Base-by-base conservation (phyloP, 352 stramenopile genomes). In the Blastocystis sp. region DNA sequence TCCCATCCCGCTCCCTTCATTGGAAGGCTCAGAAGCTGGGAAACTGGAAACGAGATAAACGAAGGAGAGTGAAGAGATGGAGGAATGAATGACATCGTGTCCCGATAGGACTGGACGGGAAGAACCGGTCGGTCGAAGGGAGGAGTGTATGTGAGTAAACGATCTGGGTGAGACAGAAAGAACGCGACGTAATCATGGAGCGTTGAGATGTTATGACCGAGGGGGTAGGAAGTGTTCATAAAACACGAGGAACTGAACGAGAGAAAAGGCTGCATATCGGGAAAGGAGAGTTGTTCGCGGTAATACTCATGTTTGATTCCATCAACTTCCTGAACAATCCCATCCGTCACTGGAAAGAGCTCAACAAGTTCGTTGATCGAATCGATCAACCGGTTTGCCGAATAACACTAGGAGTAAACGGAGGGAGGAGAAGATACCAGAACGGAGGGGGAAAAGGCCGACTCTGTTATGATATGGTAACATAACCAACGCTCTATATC, bases 271-370 rank as follows among this genome's bases (percentile, higher is more conserved):
- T 57, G 67, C 16, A 78, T 18, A 16, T 78, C 67, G 32, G 67
- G 67, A 46, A 40, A 78, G 9, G 67, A 78, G 3, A 78, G 36
- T 24, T 78, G 67, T 4, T 57, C 67, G 6, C 67, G 40, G 51
- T 78, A 78, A n/a, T 78, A 78, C 6, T 57, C 67, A 40, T 46
- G 67, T 42, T 78, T 78, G 42, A 61, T 57, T 8, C 18, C 16
- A 36, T 78, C 67, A 29, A 78, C 44, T 9, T 42, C 32, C 38
- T 36, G 21, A 9, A 44, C 21, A 4, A 78, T 61, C 46, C 57
- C 67, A 36, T 78, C 49, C 14, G 67, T 78, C 34, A 78, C 67
- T 16, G 67, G 67, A 59, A 56, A 46, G 14, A 56, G 40, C 29
- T 57, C 44, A 29, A 61, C 21, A 29, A 59, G 27, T 14, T 34